Base-by-base conservation (phyloP, 2,329 filamentous ascomycete genomes). In the Cercospora brassicicola region DNA sequence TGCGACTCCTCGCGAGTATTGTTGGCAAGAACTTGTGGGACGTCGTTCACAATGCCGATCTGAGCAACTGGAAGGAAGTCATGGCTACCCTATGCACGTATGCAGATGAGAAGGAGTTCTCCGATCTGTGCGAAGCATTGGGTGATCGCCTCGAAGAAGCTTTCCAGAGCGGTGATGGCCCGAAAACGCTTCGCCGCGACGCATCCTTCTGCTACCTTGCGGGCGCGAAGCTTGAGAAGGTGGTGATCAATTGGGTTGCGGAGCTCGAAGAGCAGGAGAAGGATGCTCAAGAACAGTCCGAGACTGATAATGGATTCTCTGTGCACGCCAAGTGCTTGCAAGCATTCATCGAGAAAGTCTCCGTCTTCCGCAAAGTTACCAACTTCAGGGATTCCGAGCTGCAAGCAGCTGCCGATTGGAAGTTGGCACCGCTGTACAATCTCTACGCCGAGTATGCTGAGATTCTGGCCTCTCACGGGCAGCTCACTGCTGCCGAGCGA, bases 11-110 rank as follows among this genome's bases (percentile, higher is more conserved):
- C 64, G 90, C 92, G 62, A 97, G 94, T 5, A 92, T 99, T 62
- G 94, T 97, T 66, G 90, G 91, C 70, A 98, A 98, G 84, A 97
- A 99, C 76, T 86, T 99, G 1, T 98, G 94, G 95, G 95, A 99
- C 81, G 87, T 98, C 56, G 95, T 98, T 7, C 93, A 98, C 82
- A 99, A 99, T 76, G 95, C 94, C 7, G 92, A 97, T 76, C 83
- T 99, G 56, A 86, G 87, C 62, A 91, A 95, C 81, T 99, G 95
- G 96, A 98, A 96, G 82, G 95, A 98, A 80, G 90, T 94, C 2
- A 96, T 99, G 91, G 94, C 93, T 30, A 91, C 94, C 0, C 84
- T 99, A 64, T 99, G 95, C 86, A 98, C 95, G 0, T 99, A 94
- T 80, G 95, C 95, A 0, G 90, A 96, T 71, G 91, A 93, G 55